Percentiles rank a stretch among this genome's conserved stretches.
Conservation (phyloP, 139 green algal genomes). For the Astrephomene gubernaculifera region DNA sequence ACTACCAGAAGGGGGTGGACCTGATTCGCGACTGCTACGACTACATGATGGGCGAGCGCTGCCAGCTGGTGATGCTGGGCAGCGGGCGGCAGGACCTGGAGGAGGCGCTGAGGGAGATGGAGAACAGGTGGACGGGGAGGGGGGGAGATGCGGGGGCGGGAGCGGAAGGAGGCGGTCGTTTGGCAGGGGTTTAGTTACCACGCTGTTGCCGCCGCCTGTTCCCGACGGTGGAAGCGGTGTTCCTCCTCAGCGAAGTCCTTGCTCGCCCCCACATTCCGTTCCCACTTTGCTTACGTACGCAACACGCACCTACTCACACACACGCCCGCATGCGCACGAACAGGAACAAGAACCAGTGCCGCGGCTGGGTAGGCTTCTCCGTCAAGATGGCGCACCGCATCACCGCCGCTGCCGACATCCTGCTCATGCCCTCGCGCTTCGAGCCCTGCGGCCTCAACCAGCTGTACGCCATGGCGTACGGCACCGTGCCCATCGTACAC, state of each 20-base stretch:
- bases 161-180: too few species aligned
- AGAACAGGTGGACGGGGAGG: constrained; percentile 54
- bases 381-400: constrained; percentile 93
- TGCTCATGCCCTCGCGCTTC: constrained; percentile 94
- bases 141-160: too few species aligned
- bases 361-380: constrained; percentile 95
- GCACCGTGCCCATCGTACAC: constrained; percentile 94
- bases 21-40: constrained; percentile 92
- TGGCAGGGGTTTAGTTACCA: neutral
- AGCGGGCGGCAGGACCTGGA: constrained; percentile 93
- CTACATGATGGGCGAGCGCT: constrained; percentile 85
- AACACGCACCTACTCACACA: too few species aligned
- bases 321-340: too few species aligned
- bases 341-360: constrained; percentile 69
- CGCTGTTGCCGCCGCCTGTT: too few species aligned
- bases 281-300: too few species aligned
- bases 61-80: constrained; percentile 97
- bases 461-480: constrained; percentile 98
- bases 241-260: too few species aligned
- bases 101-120: constrained; percentile 77
- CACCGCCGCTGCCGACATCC: constrained; percentile 81
- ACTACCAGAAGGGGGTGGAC: constrained; percentile 99
- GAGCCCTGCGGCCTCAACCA: constrained; percentile 89
- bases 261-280: too few species aligned
- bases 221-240: too few species aligned